Conservation (phyloP, 495 filamentous ascomycete species). For the Choiromyces venosus region DNA sequence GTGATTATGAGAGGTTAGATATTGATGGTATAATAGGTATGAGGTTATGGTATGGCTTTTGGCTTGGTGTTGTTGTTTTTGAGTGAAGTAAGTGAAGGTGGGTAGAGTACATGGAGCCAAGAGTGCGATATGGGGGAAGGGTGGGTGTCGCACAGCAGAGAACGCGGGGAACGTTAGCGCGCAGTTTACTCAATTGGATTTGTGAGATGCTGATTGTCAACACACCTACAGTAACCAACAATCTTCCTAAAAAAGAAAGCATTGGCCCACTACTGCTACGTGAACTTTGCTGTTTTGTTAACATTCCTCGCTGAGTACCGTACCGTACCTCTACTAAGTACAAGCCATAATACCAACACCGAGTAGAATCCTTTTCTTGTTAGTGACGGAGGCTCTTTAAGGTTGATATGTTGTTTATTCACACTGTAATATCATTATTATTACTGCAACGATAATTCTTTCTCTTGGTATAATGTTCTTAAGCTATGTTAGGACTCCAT, state of each 20-base stretch:
- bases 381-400: neutral
- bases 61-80: constrained; percentile 13
- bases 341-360: neutral
- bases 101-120: neutral
- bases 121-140: neutral
- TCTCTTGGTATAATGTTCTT: neutral
- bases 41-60: constrained; percentile 18
- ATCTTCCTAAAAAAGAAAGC: neutral
- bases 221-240: neutral
- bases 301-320: too few species aligned
- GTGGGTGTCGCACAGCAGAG: neutral
- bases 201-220: neutral
- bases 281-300: too few species aligned
- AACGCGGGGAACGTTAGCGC: neutral
- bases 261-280: neutral
- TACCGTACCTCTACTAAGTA: neutral
- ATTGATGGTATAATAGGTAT: neutral
- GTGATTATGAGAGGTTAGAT: constrained; percentile 1
- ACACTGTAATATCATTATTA: neutral
- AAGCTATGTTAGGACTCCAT: neutral
- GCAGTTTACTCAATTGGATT: neutral
- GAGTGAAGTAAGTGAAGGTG: neutral
- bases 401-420: neutral
- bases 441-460: neutral
- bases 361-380: neutral